Evolutionary conservation across 2,329 filamentous ascomycete genomes (phyloP).

Genomic region (Colletotrichum sojae): DNA sequence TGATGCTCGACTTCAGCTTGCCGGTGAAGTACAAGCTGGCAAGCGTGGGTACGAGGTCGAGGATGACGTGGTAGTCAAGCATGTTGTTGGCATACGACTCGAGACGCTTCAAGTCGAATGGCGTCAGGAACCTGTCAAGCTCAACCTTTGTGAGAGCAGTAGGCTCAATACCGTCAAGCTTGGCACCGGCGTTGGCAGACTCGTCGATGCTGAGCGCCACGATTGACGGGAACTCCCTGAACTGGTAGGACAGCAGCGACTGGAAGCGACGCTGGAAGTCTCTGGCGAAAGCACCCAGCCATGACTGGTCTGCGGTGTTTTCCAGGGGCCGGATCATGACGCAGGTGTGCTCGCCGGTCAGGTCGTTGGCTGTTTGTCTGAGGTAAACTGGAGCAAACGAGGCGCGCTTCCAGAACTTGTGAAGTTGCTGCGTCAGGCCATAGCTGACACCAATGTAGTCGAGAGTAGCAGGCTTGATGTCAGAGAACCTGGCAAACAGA

Average conservation of each 20-base stretch:
- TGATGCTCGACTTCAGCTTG: constrained; percentile 76
- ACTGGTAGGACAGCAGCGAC: constrained; percentile 90
- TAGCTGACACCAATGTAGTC: constrained; percentile 98
- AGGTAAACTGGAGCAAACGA: constrained; percentile 92
- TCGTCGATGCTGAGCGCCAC: constrained; percentile 91
- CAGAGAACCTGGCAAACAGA: constrained; percentile 88
- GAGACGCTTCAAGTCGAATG: constrained; percentile 94
- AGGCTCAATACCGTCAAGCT: constrained; percentile 68
- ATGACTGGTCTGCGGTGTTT: constrained; percentile 77
- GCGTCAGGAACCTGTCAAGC: constrained; percentile 84
- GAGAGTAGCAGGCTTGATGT: constrained; percentile 83
- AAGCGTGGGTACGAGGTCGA: constrained; percentile 90
- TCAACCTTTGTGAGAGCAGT: constrained; percentile 78
- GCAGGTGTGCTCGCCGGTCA: constrained; percentile 97
- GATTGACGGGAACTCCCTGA: constrained; percentile 83
- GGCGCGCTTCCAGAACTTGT: constrained; percentile 97
- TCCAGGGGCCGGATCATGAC: constrained; percentile 93
- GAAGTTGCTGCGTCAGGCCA: constrained; percentile 86
- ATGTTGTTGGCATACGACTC: constrained; percentile 97
- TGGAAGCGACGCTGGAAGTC: constrained; percentile 98
- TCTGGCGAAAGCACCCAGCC: constrained; percentile 90
- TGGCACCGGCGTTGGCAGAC: constrained; percentile 81
- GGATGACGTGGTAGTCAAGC: constrained; percentile 96
- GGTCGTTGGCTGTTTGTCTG: constrained; percentile 93
- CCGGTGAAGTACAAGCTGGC: constrained; percentile 89